phyloP scores from a whole-genome alignment of 1,139 yeast genomes.

The Saccharomyces hybrid region DNA sequence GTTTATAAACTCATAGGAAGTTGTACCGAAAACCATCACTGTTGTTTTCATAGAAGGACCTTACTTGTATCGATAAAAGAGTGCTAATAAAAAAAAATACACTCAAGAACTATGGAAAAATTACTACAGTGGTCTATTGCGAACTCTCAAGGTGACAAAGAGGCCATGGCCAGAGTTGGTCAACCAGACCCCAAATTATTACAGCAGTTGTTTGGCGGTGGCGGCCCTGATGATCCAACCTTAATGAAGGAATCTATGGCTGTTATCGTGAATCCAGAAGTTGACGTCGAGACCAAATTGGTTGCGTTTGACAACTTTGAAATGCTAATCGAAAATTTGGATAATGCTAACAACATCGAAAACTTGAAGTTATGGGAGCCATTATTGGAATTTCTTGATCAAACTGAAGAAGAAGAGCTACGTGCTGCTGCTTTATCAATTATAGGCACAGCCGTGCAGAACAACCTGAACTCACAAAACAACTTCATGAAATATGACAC shows the following conservation, averaged over 20 bases:
- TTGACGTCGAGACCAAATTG: conserved; percentile 54
- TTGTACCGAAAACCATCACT: background rate
- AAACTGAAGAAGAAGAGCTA: conserved; percentile 38
- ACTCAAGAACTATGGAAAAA: conserved; percentile 58
- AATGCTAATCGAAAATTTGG: conserved; percentile 88
- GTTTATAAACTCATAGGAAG: background rate
- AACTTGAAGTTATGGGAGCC: conserved; percentile 76
- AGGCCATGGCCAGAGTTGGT: conserved; percentile 52
- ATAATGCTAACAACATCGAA: conserved; percentile 89
- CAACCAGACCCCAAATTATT: conserved; percentile 71
- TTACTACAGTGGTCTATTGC: conserved; percentile 88
- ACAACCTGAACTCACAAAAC: conserved; percentile 68
- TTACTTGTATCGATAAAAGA: too few relatives aligned
- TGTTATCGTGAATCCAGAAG: conserved; percentile 57
- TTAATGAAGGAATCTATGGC: conserved; percentile 69
- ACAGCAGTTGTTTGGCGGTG: conserved; percentile 66
- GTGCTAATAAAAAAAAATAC: background rate
- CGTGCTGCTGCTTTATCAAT: conserved; percentile 61
- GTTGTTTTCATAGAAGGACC: background rate
- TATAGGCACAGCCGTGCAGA: conserved; percentile 88
- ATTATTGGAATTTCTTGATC: conserved; percentile 45
- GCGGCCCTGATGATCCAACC: conserved; percentile 74
- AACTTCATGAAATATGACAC: conserved; percentile 48
- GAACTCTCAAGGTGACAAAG: conserved; percentile 61
- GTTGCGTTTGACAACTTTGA: conserved; percentile 88